These are phyloP conservation scores for Neophaeococcomyces mojaviensis DNA, from an alignment of 2,329 filamentous ascomycete genomes.

Conservation along the genomic window DNA sequence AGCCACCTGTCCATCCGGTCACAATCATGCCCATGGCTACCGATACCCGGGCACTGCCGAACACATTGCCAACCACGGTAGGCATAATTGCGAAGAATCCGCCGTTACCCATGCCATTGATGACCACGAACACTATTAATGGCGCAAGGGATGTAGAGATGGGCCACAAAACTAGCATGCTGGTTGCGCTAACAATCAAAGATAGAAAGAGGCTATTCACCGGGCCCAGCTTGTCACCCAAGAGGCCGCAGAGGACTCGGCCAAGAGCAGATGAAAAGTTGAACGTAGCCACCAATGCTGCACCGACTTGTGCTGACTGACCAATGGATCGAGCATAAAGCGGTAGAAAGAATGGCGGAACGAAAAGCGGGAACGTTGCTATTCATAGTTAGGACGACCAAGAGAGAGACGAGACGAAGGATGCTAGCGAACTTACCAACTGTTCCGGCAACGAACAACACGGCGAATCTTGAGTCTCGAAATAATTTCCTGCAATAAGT, in stretches of 20 bases:
- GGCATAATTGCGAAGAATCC: conserved; percentile 59
- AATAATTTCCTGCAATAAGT: conserved; percentile 40
- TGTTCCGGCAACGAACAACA: conserved; percentile 47
- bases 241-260: conserved; percentile 47
- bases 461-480: conserved; percentile 42
- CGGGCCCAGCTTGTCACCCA: conserved; percentile 48
- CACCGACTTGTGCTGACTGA: conserved; percentile 45
- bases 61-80: conserved; percentile 54
- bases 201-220: conserved; percentile 49
- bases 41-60: conserved; percentile 48
- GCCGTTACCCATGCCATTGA: conserved; percentile 55
- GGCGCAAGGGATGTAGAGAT: conserved; percentile 48
- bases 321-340: conserved; percentile 49
- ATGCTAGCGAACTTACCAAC: no score
- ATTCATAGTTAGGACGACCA: no score
- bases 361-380: conserved; percentile 56
- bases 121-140: conserved; percentile 48
- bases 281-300: conserved; percentile 53
- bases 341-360: conserved; percentile 55
- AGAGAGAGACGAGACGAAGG: no score
- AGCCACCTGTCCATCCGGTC: conserved; percentile 54
- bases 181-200: conserved; percentile 46
- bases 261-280: conserved; percentile 54
- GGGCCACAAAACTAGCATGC: conserved; percentile 56
- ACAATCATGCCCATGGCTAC: conserved; percentile 57